Percentiles rank a stretch among this genome's conserved stretches.
phyloP scores from a whole-genome alignment of 768 basidiomycete species.

The Kwoniella sp. region DNA sequence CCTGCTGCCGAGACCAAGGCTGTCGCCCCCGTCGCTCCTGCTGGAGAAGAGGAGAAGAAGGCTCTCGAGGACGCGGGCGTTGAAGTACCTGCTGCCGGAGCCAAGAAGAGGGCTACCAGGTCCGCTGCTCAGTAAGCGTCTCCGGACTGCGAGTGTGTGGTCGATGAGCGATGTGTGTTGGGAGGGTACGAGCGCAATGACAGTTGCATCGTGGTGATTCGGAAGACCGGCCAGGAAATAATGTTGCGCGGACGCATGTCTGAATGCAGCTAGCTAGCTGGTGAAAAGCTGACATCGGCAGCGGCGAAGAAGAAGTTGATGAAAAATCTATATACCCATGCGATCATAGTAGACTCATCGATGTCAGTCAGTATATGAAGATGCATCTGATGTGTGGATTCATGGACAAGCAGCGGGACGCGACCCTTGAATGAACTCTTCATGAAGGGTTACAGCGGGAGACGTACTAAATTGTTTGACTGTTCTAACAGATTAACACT shows the following conservation, averaged over 20 bases:
- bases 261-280: too few relatives aligned
- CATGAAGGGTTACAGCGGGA: too few relatives aligned
- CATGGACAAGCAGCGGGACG: too few relatives aligned
- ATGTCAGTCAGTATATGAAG: not conserved
- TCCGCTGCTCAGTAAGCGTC: constrained; percentile 17
- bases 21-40: constrained; percentile 44
- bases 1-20: constrained; percentile 33
- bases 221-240: too few relatives aligned
- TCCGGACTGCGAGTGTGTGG: too few relatives aligned
- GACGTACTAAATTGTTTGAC: too few relatives aligned
- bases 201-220: too few relatives aligned
- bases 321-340: not conserved
- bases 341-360: not conserved
- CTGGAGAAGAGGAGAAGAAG: constrained; percentile 45
- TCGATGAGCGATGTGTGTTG: too few relatives aligned
- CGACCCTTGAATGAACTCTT: too few relatives aligned
- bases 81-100: constrained; percentile 18
- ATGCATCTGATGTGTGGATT: not conserved
- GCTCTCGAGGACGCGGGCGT: constrained; percentile 46
- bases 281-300: too few relatives aligned
- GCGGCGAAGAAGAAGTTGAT: not conserved
- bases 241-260: not conserved
- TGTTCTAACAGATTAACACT: too few relatives aligned
- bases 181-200: too few relatives aligned
- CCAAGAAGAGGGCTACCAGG: constrained; percentile 43